Evolutionary conservation across 768 basidiomycete species (phyloP), one percentile per base, ranked within the genome.

Genomic region (Erythrobasidium yunnanense): DNA sequence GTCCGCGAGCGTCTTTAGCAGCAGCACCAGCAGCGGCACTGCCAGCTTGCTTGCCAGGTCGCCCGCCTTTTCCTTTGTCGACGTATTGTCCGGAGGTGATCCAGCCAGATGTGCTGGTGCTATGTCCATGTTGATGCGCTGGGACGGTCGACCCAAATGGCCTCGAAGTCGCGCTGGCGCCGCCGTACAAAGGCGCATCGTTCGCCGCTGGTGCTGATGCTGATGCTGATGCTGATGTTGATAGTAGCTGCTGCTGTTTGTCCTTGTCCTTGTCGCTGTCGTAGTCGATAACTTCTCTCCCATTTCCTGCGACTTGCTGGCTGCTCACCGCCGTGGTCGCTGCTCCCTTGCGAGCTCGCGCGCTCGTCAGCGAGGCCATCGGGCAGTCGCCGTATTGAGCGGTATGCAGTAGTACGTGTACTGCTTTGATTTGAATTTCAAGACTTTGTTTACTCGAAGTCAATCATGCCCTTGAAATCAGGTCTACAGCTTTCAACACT

Each of bases 21-120:
- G 23, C 33, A 52, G n/a, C 49, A 15, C 27, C 29, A 30, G 27
- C 23, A 15, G 25, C 52, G 5, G 45, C 29, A 49, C n/a, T 63
- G 35, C 30, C 56, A 47, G 60, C 47, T n/a, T 42, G 38, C 49
- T 8, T 51, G 49, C 49, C 11, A 23, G 11, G 17, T 32, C 25
- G 55, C 55, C 55, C 55, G 53, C 63, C 63, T 51, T 65, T 53
- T 22, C 63, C 51, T 32, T 63, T 63, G 46, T 63, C 60, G 46
- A 51, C 45, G 46, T 63, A 63, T n/a, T 18, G 20, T n/a, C 60
- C 60, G n/a, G 60, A 63, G 46, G 60, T 63, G 46, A 63, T 38
- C 60, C 60, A 63, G 5, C 60, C 60, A 4, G 60, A 63, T 2
- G 60, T 63, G 20, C 13, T 25, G 46, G 45, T 32, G 23, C 46